Conservation (phyloP, 148 eudicot species). For the Rhododendron molle region DNA sequence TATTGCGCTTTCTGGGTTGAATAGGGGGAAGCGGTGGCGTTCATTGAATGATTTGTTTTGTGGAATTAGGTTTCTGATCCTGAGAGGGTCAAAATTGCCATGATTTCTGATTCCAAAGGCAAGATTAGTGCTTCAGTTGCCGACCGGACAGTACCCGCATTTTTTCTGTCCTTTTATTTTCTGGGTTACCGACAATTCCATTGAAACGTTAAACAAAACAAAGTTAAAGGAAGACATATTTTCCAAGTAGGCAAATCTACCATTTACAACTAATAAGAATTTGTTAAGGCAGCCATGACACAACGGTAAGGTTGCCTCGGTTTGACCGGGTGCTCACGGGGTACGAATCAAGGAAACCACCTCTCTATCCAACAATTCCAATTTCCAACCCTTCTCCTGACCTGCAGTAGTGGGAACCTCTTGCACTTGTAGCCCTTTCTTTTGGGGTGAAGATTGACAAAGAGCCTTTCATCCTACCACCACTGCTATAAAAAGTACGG, state of each 20-base stretch:
- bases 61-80: too few species aligned
- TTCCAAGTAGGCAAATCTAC: background rate
- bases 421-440: background rate
- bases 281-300: background rate
- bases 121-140: background rate
- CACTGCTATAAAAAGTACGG: background rate
- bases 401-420: background rate
- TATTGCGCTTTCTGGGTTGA: background rate
- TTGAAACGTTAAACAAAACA: background rate
- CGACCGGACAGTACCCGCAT: background rate
- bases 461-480: background rate
- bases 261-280: background rate
- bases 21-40: background rate
- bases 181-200: background rate
- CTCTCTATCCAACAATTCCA: background rate
- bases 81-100: background rate
- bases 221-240: background rate
- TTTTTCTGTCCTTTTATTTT: background rate
- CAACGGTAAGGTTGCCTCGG: background rate
- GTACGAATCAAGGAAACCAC: background rate
- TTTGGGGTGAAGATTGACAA: background rate
- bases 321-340: background rate
- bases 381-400: too few species aligned
- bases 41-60: background rate
- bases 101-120: background rate